phyloP scores from a whole-genome alignment of 257 asterid species.

The Petunia axillaris region DNA sequence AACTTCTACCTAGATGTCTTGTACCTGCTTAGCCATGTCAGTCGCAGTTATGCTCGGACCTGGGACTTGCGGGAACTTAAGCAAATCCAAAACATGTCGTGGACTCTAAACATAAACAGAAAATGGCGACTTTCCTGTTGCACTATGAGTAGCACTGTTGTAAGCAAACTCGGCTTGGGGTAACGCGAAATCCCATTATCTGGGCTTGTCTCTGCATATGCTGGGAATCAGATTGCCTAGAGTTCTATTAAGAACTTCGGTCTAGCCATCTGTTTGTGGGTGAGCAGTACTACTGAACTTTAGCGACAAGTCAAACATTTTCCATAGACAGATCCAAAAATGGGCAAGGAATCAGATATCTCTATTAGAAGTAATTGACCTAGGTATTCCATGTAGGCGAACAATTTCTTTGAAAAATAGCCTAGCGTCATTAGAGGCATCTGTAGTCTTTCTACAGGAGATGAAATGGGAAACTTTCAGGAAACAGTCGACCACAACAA shows the following conservation, averaged over 20 bases:
- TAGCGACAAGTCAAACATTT: not conserved
- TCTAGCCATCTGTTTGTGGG: not conserved
- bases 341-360: not conserved
- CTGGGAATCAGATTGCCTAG: not conserved
- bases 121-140: not conserved
- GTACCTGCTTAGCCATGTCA: not conserved
- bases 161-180: not conserved
- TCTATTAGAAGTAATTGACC: not conserved
- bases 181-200: not conserved
- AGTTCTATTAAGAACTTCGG: not conserved
- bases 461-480: conserved; percentile 6
- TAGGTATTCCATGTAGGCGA: not conserved
- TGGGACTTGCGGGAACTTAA: not conserved
- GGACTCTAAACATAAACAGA: not conserved
- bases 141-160: not conserved
- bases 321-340: not conserved
- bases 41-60: not conserved
- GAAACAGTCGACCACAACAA: not conserved
- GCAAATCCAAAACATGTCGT: not conserved
- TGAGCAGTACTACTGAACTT: not conserved
- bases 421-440: not conserved
- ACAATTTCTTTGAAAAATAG: not conserved
- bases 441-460: not conserved
- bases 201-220: not conserved
- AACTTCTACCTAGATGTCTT: not conserved